These are phyloP conservation scores for Aspergillus biplanus DNA, from an alignment of 495 filamentous ascomycete species.

Conservation along the genomic window DNA sequence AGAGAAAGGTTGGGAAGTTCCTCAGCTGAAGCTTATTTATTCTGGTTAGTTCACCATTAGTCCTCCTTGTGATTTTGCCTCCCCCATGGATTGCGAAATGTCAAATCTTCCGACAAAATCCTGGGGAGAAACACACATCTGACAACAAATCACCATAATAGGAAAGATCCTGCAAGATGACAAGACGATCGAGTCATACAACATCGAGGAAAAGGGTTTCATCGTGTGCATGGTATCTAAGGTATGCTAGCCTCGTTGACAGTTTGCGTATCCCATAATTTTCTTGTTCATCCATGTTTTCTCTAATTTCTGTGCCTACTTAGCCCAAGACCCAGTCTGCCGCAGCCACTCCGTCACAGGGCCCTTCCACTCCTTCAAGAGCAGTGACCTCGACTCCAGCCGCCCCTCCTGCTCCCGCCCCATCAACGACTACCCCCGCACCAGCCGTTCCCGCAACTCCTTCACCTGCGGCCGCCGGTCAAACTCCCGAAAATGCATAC, in stretches of 20 bases:
- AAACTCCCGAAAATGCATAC: slow-evolving; percentile 51
- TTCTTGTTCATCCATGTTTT: slow-evolving; percentile 4
- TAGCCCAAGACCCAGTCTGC: slow-evolving; percentile 73
- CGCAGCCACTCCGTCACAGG: slow-evolving; percentile 55
- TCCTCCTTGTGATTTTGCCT: background rate
- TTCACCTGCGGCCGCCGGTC: slow-evolving; percentile 55
- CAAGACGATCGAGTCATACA: slow-evolving; percentile 92
- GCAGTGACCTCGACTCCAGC: slow-evolving; percentile 52
- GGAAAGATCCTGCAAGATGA: slow-evolving; percentile 98
- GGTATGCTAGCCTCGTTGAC: slow-evolving; percentile 53
- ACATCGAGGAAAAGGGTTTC: slow-evolving; percentile 98
- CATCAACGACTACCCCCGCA: slow-evolving; percentile 62
- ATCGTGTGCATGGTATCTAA: slow-evolving; percentile 97
- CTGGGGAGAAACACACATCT: background rate
- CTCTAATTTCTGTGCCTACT: slow-evolving; percentile 13
- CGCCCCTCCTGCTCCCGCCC: slow-evolving; percentile 71
- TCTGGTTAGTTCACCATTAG: slow-evolving; percentile 67
- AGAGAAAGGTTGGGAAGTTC: slow-evolving; percentile 90
- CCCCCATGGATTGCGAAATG: background rate
- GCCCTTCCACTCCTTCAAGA: slow-evolving; percentile 62
- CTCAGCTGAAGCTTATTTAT: slow-evolving; percentile 93
- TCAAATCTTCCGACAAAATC: too few species aligned
- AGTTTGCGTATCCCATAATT: background rate
- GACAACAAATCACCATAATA: slow-evolving; percentile 39
- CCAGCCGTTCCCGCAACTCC: slow-evolving; percentile 67